These are phyloP conservation scores for Monilinia fructicola DNA, from an alignment of 2,329 filamentous ascomycete species.

Conservation along the genomic window DNA sequence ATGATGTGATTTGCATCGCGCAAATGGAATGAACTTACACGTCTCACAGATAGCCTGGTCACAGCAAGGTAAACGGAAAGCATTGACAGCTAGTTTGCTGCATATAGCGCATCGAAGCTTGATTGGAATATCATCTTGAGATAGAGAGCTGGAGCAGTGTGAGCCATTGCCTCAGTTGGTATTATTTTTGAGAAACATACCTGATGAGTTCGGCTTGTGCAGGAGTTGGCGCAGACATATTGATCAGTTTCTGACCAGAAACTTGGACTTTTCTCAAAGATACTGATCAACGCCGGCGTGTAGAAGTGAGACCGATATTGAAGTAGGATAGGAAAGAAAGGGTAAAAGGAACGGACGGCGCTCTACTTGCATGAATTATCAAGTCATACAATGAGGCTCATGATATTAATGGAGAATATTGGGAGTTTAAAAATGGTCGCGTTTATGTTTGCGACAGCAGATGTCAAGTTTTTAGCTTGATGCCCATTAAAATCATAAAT, in stretches of 20 bases:
- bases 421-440: slow-evolving; percentile 9
- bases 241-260: slow-evolving; percentile 7
- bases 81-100: slow-evolving; percentile 85
- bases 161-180: slow-evolving; percentile 23
- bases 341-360: slow-evolving; percentile 23
- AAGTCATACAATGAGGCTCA: slow-evolving; percentile 21
- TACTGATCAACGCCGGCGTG: slow-evolving; percentile 1
- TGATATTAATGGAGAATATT: slow-evolving; percentile 12
- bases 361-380: slow-evolving; percentile 16
- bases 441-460: slow-evolving; percentile 18
- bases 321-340: slow-evolving; percentile 11
- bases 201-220: slow-evolving; percentile 41
- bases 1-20: not conserved
- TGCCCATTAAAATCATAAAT: slow-evolving; percentile 4
- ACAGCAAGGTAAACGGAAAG: slow-evolving; percentile 89
- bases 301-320: not conserved
- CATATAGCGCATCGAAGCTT: slow-evolving; percentile 95
- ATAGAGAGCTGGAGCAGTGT: slow-evolving; percentile 35
- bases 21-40: slow-evolving; percentile 55
- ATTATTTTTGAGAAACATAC: slow-evolving; percentile 28
- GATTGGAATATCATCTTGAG: slow-evolving; percentile 79
- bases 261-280: not conserved
- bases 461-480: slow-evolving; percentile 15
- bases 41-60: slow-evolving; percentile 90
- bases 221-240: slow-evolving; percentile 37